Conservation (phyloP, 2,329 filamentous ascomycete species). For the Talaromyces pinophilus region DNA sequence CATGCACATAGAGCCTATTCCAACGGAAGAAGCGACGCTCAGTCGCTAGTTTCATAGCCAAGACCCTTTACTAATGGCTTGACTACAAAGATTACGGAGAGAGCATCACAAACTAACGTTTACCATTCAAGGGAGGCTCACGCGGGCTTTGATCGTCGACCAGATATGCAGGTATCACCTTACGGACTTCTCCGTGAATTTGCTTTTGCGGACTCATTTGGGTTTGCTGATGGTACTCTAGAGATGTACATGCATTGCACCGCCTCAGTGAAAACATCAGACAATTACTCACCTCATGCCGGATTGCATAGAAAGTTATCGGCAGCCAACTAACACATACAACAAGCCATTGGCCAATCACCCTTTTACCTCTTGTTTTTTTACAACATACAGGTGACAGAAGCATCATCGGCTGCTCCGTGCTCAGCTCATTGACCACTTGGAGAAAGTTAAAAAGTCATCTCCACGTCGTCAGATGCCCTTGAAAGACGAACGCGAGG, state of each 20-base stretch:
- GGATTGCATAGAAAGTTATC: neutral
- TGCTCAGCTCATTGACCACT: slow-evolving; percentile 4
- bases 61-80: too few species aligned
- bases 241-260: neutral
- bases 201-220: neutral
- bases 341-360: neutral
- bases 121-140: neutral
- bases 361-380: neutral
- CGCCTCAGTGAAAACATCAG: neutral
- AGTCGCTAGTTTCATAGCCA: neutral
- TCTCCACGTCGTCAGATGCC: neutral
- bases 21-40: neutral
- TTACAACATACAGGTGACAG: neutral
- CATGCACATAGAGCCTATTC: neutral
- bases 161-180: neutral
- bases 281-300: neutral
- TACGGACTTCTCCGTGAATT: neutral
- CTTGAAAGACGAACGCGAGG: neutral
- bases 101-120: neutral
- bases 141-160: neutral
- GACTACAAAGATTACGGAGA: neutral
- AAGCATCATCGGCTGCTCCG: neutral
- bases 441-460: neutral
- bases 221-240: neutral
- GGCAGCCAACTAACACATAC: neutral